Evolutionary conservation across 352 stramenopile species (phyloP).

Genomic region (Phytophthora chlamydospora): DNA sequence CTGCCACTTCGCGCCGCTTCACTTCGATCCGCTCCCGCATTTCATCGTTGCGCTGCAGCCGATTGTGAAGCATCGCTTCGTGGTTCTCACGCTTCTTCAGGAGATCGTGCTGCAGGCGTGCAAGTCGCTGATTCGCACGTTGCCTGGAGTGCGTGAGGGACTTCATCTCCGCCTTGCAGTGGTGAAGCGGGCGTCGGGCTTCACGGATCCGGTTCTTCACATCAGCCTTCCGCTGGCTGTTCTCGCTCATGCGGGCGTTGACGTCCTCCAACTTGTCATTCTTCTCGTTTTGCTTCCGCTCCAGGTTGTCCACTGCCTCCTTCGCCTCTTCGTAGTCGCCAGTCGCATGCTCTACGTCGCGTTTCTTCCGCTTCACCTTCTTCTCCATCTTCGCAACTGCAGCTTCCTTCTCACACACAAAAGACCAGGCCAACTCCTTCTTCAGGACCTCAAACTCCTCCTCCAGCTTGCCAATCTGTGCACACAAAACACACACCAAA

Average conservation of each 20-base stretch:
- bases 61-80: slow-evolving; percentile 60
- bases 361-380: slow-evolving; percentile 63
- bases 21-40: slow-evolving; percentile 62
- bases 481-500: slow-evolving; percentile 4
- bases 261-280: slow-evolving; percentile 69
- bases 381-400: slow-evolving; percentile 54
- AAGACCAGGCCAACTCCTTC: slow-evolving; percentile 84
- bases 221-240: slow-evolving; percentile 54
- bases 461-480: slow-evolving; percentile 76
- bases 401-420: slow-evolving; percentile 74
- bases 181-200: slow-evolving; percentile 63
- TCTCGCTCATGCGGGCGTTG: slow-evolving; percentile 44
- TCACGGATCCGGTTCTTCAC: slow-evolving; percentile 71
- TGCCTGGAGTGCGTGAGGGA: slow-evolving; percentile 57
- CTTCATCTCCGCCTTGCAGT: slow-evolving; percentile 73
- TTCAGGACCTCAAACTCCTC: slow-evolving; percentile 76
- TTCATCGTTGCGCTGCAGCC: slow-evolving; percentile 61
- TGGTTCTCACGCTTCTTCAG: slow-evolving; percentile 60
- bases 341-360: slow-evolving; percentile 42
- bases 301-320: slow-evolving; percentile 52
- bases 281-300: slow-evolving; percentile 67
- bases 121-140: slow-evolving; percentile 55
- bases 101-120: slow-evolving; percentile 57
- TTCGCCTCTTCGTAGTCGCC: slow-evolving; percentile 55
- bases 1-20: slow-evolving; percentile 50